Conservation (phyloP, 2,329 filamentous ascomycete genomes). For the Rutstroemia sp. region DNA sequence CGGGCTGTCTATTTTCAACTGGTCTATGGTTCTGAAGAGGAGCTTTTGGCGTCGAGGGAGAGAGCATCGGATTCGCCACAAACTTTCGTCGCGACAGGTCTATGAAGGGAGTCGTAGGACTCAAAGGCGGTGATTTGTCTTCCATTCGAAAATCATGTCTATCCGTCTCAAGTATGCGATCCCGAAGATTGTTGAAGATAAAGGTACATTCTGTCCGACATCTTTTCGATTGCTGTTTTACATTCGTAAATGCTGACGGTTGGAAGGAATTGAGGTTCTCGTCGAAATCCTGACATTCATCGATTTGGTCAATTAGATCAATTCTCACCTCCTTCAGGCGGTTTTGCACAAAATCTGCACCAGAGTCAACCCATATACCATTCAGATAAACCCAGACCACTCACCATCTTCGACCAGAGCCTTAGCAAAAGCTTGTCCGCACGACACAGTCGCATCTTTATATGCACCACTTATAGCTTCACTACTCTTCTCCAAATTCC, state of each 20-base stretch:
- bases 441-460: slow-evolving; percentile 15
- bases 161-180: slow-evolving; percentile 12
- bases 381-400: slow-evolving; percentile 7
- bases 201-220: slow-evolving; percentile 20
- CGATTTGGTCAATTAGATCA: slow-evolving; percentile 24
- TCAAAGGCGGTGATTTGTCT: slow-evolving; percentile 5
- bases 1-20: background rate
- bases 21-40: background rate
- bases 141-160: slow-evolving; percentile 8
- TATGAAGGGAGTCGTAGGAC: background rate
- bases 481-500: slow-evolving; percentile 17
- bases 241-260: slow-evolving; percentile 14
- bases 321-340: slow-evolving; percentile 24
- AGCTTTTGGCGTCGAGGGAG: background rate
- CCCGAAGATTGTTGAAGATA: slow-evolving; percentile 21
- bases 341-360: slow-evolving; percentile 18
- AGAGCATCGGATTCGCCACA: background rate
- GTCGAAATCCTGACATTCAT: slow-evolving; percentile 23
- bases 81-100: background rate
- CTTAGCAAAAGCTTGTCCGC: slow-evolving; percentile 20
- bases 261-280: slow-evolving; percentile 24
- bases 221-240: slow-evolving; percentile 21
- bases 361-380: slow-evolving; percentile 6
- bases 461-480: slow-evolving; percentile 23
- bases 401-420: slow-evolving; percentile 23